A percentile compares a stretch with the other conserved stretches of the same genome.
These are phyloP conservation scores for Eragrostis nindensis DNA, from an alignment of 176 grass and related monocot species.

Conservation along the genomic window DNA sequence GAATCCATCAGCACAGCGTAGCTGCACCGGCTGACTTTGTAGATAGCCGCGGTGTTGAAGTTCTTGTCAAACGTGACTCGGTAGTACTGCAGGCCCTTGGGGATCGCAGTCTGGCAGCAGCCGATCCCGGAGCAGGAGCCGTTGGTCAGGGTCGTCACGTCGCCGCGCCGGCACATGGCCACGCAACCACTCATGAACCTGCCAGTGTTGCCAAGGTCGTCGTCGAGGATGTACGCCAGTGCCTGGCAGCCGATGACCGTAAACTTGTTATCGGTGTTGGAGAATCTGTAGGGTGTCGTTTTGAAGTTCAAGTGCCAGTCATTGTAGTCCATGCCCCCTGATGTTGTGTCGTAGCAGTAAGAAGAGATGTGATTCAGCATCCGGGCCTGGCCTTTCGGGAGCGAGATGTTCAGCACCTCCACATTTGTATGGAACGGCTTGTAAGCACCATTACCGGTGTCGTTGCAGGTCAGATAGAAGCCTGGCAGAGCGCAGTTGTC, in stretches of 20 bases:
- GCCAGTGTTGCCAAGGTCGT: rapidly evolving
- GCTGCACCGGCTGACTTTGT: conserved; percentile 1
- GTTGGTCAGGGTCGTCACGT: background rate
- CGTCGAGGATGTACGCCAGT: background rate
- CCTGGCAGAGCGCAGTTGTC: background rate
- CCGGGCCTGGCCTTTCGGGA: background rate
- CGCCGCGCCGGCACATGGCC: background rate
- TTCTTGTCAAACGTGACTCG: rapidly evolving
- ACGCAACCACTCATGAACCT: background rate
- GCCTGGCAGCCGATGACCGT: background rate
- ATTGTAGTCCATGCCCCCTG: rapidly evolving
- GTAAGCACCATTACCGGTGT: background rate
- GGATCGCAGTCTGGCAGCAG: conserved; percentile 43
- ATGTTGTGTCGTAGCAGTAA: background rate
- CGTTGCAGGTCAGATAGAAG: conserved; percentile 3
- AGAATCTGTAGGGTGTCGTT: background rate
- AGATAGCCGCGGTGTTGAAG: background rate
- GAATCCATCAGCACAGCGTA: conserved; percentile 34
- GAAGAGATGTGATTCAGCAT: background rate
- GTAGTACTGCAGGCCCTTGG: conserved; percentile 19
- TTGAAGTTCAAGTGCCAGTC: background rate
- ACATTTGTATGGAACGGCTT: rapidly evolving
- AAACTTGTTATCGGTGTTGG: background rate
- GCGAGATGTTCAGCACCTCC: background rate
- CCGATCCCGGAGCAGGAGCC: conserved; percentile 50